Conservation (phyloP, 306 rosid species). For the Corylus heterophylla region DNA sequence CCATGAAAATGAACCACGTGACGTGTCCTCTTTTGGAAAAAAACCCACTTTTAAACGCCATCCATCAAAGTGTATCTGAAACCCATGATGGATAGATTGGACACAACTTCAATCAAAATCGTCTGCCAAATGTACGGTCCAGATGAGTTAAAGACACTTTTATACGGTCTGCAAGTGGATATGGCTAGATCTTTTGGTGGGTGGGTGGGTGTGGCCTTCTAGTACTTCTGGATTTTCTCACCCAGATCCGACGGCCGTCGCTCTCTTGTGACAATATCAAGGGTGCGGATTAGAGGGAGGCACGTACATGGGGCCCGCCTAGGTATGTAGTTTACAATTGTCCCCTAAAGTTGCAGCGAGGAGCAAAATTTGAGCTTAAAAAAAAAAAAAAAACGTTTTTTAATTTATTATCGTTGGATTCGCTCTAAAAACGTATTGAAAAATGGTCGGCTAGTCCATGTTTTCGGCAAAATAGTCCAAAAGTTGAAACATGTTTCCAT, state of each 20-base stretch:
- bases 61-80: too few relatives aligned
- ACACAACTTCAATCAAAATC: background rate
- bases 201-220: background rate
- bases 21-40: background rate
- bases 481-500: slow-evolving; percentile 5
- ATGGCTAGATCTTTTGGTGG: slow-evolving; percentile 15
- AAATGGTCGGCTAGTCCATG: slow-evolving; percentile 53
- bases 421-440: background rate
- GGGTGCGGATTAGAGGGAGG: too few relatives aligned
- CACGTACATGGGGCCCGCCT: background rate
- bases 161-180: background rate
- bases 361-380: too few relatives aligned
- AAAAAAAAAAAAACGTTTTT: background rate
- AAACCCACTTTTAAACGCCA: too few relatives aligned
- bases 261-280: background rate
- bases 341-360: background rate
- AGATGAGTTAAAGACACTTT: background rate
- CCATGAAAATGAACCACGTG: slow-evolving; percentile 1
- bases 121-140: slow-evolving; percentile 12
- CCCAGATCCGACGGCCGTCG: background rate
- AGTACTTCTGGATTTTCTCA: slow-evolving; percentile 6
- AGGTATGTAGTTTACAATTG: too few relatives aligned
- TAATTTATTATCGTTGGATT: background rate
- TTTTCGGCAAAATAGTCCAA: slow-evolving; percentile 46
- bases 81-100: background rate